Conservation (phyloP, 2,329 filamentous ascomycete genomes). For the Rhynchosporium graminicola region DNA sequence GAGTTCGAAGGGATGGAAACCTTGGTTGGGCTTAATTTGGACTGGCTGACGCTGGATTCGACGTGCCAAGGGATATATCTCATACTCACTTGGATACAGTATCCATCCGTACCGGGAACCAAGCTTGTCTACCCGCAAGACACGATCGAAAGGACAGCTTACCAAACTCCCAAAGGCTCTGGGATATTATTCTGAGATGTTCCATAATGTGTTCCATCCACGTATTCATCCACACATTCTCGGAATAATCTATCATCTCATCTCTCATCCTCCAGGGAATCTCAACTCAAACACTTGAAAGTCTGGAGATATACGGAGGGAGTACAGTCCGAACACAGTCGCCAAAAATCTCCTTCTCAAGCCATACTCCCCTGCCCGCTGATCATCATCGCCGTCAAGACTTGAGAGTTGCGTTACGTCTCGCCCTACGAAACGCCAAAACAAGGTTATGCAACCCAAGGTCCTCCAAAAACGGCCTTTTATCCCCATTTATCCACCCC, state of each 20-base stretch:
- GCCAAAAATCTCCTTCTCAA: slow-evolving; percentile 6
- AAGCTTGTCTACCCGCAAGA: not conserved
- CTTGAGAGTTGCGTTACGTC: no score
- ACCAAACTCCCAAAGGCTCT: not conserved
- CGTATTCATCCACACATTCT: not conserved
- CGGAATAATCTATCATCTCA: not conserved
- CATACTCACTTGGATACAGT: no score
- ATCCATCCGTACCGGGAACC: not conserved
- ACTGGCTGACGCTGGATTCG: not conserved
- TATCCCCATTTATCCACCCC: slow-evolving; percentile 6
- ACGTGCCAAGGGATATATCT: slow-evolving; percentile 6
- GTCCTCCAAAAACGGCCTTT: not conserved
- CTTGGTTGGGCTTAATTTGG: not conserved
- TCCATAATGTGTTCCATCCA: slow-evolving; percentile 12
- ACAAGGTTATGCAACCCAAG: not conserved
- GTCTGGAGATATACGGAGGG: not conserved
- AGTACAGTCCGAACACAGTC: not conserved
- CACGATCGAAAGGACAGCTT: not conserved
- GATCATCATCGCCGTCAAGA: not conserved
- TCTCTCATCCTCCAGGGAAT: not conserved
- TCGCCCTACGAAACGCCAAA: slow-evolving; percentile 5
- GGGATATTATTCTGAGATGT: slow-evolving; percentile 9
- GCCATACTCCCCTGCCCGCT: not conserved
- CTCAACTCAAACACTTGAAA: not conserved
- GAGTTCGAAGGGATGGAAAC: not conserved